These are phyloP conservation scores for Stemphylium vesicarium DNA, from an alignment of 2,329 filamentous ascomycete species.

Conservation along the genomic window DNA sequence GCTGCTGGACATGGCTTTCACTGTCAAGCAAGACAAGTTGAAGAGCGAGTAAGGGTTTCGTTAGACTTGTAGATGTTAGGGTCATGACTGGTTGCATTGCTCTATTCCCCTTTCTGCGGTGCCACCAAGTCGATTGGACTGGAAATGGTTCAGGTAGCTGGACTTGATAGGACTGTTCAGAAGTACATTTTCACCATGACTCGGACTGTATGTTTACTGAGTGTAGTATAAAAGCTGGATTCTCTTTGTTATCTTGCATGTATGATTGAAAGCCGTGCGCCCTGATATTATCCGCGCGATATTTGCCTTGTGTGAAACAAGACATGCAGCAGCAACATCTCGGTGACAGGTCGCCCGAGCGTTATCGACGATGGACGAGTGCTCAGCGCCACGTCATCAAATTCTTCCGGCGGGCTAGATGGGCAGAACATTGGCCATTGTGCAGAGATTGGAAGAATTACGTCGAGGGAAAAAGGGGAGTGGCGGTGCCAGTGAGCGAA, in stretches of 20 bases:
- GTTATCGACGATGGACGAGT: neutral
- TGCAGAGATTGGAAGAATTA: neutral
- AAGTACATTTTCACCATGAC: slow-evolving; percentile 36
- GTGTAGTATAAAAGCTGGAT: slow-evolving; percentile 36
- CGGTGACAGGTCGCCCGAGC: slow-evolving; percentile 21
- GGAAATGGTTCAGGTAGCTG: slow-evolving; percentile 1
- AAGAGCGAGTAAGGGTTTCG: slow-evolving; percentile 63
- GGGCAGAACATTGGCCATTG: neutral
- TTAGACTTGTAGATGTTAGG: neutral
- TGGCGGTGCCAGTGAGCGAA: neutral
- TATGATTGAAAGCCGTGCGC: neutral
- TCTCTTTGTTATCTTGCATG: slow-evolving; percentile 5
- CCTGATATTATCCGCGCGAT: too few species aligned
- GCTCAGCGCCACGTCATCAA: neutral
- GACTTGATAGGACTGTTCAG: slow-evolving; percentile 20
- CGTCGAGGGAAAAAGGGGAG: neutral
- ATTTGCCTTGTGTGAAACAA: neutral
- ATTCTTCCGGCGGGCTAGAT: neutral
- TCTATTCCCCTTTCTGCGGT: slow-evolving; percentile 20
- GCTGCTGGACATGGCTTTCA: slow-evolving; percentile 70
- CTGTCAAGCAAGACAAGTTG: slow-evolving; percentile 68
- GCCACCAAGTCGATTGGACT: neutral
- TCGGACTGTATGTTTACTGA: slow-evolving; percentile 39
- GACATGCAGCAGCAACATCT: neutral
- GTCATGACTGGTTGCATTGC: slow-evolving; percentile 21